Conservation (phyloP, 306 rosid species). For the Ormosia emarginata region DNA sequence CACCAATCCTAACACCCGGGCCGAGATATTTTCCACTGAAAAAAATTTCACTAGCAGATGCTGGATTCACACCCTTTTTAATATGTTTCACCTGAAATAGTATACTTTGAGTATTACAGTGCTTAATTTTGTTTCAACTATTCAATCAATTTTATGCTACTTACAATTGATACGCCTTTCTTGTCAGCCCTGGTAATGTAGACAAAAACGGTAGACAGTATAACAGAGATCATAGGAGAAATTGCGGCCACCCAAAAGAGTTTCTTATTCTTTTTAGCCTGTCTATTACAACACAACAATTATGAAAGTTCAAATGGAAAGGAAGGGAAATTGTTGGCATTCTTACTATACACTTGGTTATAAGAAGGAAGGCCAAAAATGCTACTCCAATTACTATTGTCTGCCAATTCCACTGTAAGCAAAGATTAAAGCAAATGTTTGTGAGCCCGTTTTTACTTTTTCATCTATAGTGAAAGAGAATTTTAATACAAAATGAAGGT, state of each 20-base stretch:
- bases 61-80: constrained; percentile 57
- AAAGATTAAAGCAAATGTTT: constrained; percentile 5
- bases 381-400: constrained; percentile 66
- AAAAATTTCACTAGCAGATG: constrained; percentile 52
- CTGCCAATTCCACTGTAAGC: constrained; percentile 90
- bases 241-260: constrained; percentile 80
- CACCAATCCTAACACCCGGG: constrained; percentile 65
- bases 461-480: background rate
- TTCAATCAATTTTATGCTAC: constrained; percentile 11
- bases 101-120: background rate
- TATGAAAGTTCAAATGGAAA: background rate
- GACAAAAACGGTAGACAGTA: constrained; percentile 67
- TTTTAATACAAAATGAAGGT: background rate
- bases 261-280: constrained; percentile 71
- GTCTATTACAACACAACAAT: constrained; percentile 1
- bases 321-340: background rate
- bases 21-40: constrained; percentile 57
- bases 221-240: constrained; percentile 73
- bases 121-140: background rate
- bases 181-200: constrained; percentile 68
- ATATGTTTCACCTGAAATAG: constrained; percentile 57
- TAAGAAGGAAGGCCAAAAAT: constrained; percentile 61
- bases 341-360: constrained; percentile 65
- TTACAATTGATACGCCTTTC: constrained; percentile 71
- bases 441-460: background rate